Base-by-base conservation (phyloP, 2,329 filamentous ascomycete species). In the Graphiopsis chlorocephala region DNA sequence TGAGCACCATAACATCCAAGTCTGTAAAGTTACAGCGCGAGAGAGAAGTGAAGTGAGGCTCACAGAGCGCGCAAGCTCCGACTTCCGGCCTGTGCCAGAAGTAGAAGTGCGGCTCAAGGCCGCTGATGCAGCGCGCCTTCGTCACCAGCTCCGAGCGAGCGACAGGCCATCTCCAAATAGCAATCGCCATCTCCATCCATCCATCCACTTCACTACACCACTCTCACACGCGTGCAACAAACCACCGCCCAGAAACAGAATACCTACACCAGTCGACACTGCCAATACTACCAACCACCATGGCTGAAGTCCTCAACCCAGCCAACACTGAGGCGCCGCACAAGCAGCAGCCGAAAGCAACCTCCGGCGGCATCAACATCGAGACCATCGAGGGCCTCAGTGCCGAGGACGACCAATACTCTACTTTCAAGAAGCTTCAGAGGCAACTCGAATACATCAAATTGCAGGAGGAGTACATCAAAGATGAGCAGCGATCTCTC, bases 381-480 rank as follows among this genome's bases (percentile, higher is more conserved):
- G 60, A 62, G 23, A 62, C 60, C 25, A 89, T 97, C 69, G 94
- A 97, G 79, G 93, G 92, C 66, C 83, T 93, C 67, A 86, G 87
- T 64, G 93, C 97, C 74, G 61, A 89, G 58, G 91, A 88, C 70
- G 94, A 98, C 78, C 94, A 98, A 78, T 99, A 99, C 79, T 92
- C 91, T 61, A 93, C 90, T 47, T 85, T 98, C 79, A 99, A 99
- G 85, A 95, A 96, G 83, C 87, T 98, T 69, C 94, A 99, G 81
- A 86, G 94, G 77, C 93, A 98, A 83, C 83, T 98, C 72, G 95
- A 99, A 88, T 98, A 86, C 72, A 97, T 98, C 78, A 92, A 97
- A 80, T 86, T 99, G 73, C 95, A 99, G 82, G 95, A 99, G 81
- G 95, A 99, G 79, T 99, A 99, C 81, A 99, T 99, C 88, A 99